A percentile compares a stretch with the other conserved stretches of the same genome.
Conservation (phyloP, 2,329 filamentous ascomycete genomes). For the Chaetothyriales sp. region DNA sequence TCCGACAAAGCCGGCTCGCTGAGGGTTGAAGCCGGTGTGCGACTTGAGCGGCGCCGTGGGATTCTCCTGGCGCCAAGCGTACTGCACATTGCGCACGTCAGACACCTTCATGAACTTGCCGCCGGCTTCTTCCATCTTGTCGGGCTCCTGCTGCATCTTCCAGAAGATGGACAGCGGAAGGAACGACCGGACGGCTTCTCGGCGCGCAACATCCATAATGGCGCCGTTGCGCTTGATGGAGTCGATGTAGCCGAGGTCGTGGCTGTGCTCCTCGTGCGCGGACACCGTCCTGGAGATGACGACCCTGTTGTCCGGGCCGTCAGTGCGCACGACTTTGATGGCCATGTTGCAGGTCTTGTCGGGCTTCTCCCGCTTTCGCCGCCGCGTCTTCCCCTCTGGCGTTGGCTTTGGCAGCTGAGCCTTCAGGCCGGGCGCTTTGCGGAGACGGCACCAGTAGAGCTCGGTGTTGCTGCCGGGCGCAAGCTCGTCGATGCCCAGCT, state of each 20-base stretch:
- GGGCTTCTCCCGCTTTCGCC: conserved; percentile 32
- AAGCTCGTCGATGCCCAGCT: conserved; percentile 17
- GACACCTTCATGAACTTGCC: conserved; percentile 34
- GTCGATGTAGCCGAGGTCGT: conserved; percentile 36
- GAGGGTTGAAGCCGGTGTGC: conserved; percentile 28
- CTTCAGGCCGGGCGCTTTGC: conserved; percentile 26
- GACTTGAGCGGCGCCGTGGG: conserved; percentile 30
- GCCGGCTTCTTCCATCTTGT: conserved; percentile 31
- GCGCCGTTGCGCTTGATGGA: conserved; percentile 35
- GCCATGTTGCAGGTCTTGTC: conserved; percentile 35
- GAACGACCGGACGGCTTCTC: conserved; percentile 34
- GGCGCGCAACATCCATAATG: conserved; percentile 33
- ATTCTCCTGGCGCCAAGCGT: conserved; percentile 35
- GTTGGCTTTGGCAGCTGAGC: conserved; percentile 27
- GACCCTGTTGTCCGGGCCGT: conserved; percentile 30
- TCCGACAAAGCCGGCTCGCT: conserved; percentile 4
- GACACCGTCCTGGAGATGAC: conserved; percentile 31
- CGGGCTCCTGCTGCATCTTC: conserved; percentile 33
- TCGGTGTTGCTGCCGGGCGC: conserved; percentile 29
- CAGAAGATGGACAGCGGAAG: conserved; percentile 36
- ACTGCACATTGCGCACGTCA: conserved; percentile 35
- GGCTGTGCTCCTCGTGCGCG: conserved; percentile 29
- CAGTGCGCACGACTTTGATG: conserved; percentile 34
- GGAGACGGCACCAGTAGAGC: conserved; percentile 35
- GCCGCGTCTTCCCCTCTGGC: conserved; percentile 32